phyloP scores from a whole-genome alignment of 139 green algal genomes.

The Pseudopediastrum boryanum region DNA sequence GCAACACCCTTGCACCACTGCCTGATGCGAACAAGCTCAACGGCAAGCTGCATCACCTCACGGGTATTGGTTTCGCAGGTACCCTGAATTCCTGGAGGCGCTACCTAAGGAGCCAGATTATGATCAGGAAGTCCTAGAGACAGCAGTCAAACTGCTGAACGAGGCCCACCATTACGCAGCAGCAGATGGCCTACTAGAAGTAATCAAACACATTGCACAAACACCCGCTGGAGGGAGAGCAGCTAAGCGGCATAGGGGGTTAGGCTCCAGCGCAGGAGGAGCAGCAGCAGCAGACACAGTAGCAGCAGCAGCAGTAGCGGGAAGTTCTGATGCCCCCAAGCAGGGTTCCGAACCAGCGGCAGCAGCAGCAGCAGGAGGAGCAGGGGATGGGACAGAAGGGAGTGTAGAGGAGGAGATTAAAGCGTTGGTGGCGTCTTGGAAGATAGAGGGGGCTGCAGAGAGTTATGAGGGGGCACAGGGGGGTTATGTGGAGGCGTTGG shows the following conservation, averaged over 20 bases:
- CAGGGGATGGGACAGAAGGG: constrained; percentile 34
- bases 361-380: neutral
- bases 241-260: too few relatives aligned
- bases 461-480: constrained; percentile 48
- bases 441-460: neutral
- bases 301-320: too few relatives aligned
- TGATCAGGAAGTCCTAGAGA: constrained; percentile 9
- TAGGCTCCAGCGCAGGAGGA: too few relatives aligned
- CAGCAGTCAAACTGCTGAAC: constrained; percentile 28
- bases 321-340: too few relatives aligned
- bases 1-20: too few relatives aligned
- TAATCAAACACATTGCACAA: too few relatives aligned
- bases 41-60: neutral
- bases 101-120: constrained; percentile 30
- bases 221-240: too few relatives aligned
- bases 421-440: neutral
- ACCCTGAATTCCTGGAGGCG: constrained; percentile 28
- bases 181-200: constrained; percentile 18
- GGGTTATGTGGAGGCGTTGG: constrained; percentile 54
- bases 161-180: constrained; percentile 7
- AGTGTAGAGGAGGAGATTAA: neutral
- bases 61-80: neutral
- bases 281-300: too few relatives aligned
- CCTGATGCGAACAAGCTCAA: neutral
- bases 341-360: neutral